These are phyloP conservation scores for Microdochium paspali DNA, from an alignment of 2,329 filamentous ascomycete genomes.

Conservation along the genomic window DNA sequence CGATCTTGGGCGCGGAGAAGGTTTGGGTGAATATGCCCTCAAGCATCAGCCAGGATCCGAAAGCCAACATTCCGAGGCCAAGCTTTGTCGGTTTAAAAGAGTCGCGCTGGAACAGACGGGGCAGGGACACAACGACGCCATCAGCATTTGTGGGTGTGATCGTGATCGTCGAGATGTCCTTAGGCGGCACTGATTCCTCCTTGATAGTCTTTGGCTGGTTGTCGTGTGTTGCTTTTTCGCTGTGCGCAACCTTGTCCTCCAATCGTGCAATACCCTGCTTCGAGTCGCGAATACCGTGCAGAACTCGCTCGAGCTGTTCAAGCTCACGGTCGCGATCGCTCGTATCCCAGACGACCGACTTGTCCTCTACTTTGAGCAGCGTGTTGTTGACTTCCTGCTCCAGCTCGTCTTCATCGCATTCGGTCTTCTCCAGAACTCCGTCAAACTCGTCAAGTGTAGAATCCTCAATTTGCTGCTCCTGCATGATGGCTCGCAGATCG, in stretches of 20 bases:
- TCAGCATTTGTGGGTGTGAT: constrained; percentile 6
- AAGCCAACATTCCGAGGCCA: constrained; percentile 32
- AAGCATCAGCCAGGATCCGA: constrained; percentile 42
- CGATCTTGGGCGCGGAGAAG: constrained; percentile 42
- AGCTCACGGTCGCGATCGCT: constrained; percentile 29
- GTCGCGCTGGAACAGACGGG: constrained; percentile 32
- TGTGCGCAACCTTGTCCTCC: constrained; percentile 38
- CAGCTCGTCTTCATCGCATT: constrained; percentile 16
- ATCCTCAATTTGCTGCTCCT: constrained; percentile 45
- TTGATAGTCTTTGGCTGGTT: constrained; percentile 2
- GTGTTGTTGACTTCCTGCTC: constrained; percentile 16
- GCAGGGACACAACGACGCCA: constrained; percentile 33
- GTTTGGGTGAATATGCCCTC: constrained; percentile 42
- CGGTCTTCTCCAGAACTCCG: constrained; percentile 33
- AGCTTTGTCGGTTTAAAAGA: constrained; percentile 39
- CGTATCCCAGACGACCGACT: constrained; percentile 11
- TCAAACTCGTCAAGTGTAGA: constrained; percentile 51
- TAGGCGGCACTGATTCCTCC: background rate
- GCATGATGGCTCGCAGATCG: constrained; percentile 43
- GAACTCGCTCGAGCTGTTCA: constrained; percentile 19
- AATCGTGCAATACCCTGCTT: constrained; percentile 50
- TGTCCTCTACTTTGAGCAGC: constrained; percentile 15
- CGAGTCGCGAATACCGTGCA: constrained; percentile 37
- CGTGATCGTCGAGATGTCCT: background rate
- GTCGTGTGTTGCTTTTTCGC: constrained; percentile 15